Conservation (phyloP, 805 yeast genomes). For the Candida vaughaniae region DNA sequence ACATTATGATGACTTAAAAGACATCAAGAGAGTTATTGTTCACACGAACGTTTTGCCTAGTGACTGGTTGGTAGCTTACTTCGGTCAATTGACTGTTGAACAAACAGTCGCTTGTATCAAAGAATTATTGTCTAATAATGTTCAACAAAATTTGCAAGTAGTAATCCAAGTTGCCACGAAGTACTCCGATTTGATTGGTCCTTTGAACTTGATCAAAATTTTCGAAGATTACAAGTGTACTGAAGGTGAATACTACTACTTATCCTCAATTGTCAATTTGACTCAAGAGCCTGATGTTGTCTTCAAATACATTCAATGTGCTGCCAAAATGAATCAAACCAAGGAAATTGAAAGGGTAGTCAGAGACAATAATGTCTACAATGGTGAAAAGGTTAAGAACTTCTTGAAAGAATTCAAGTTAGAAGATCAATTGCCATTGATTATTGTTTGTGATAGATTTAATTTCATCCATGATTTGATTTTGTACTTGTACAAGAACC, state of each 20-base stretch:
- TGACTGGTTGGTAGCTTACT: conserved; percentile 91
- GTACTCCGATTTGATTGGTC: conserved; percentile 90
- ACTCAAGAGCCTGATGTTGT: conserved; percentile 95
- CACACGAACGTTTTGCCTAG: conserved; percentile 81
- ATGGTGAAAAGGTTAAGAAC: conserved; percentile 96
- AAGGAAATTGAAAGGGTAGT: conserved; percentile 96
- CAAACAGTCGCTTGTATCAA: conserved; percentile 85
- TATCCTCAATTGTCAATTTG: conserved; percentile 88
- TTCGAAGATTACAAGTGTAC: conserved; percentile 90
- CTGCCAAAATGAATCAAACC: conserved; percentile 84
- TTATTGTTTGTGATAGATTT: conserved; percentile 93
- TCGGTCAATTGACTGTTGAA: conserved; percentile 92
- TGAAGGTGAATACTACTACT: conserved; percentile 93
- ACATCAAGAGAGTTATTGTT: conserved; percentile 90
- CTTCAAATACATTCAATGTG: conserved; percentile 92
- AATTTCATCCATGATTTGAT: conserved; percentile 91
- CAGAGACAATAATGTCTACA: conserved; percentile 89
- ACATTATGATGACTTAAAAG: conserved; percentile 91
- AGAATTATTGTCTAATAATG: conserved; percentile 75
- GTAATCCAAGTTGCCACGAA: conserved; percentile 96
- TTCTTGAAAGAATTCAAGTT: conserved; percentile 91
- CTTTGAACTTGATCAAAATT: conserved; percentile 77
- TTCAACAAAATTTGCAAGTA: conserved; percentile 86
- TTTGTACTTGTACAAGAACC: conserved; percentile 90
- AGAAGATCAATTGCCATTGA: conserved; percentile 93